phyloP scores from a whole-genome alignment of 768 basidiomycete species.

The Paxillus rubicundulus region DNA sequence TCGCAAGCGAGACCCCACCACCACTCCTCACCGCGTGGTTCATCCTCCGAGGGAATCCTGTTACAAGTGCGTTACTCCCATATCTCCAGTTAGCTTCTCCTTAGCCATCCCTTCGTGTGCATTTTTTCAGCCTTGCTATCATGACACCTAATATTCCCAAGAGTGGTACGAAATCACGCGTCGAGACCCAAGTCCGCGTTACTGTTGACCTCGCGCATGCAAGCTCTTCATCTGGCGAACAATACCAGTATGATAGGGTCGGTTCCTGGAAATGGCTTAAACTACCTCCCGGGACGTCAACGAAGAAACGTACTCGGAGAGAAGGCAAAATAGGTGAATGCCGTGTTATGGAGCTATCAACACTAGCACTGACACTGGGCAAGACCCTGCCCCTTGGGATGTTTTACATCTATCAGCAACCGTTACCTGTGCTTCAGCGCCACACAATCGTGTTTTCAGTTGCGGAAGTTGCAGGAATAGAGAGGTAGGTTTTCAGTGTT shows the following conservation, averaged over 20 bases:
- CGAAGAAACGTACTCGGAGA: constrained; percentile 81
- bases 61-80: constrained; percentile 54
- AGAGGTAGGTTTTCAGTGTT: constrained; percentile 51
- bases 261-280: constrained; percentile 91
- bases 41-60: constrained; percentile 73
- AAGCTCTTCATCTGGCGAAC: constrained; percentile 55
- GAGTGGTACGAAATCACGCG: constrained; percentile 83
- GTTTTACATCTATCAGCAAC: constrained; percentile 69
- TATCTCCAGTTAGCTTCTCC: constrained; percentile 12
- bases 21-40: constrained; percentile 57
- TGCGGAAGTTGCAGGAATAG: constrained; percentile 88
- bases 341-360: constrained; percentile 3
- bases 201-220: constrained; percentile 75
- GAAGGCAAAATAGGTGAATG: constrained; percentile 74
- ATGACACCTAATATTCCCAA: constrained; percentile 82
- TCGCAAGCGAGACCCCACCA: constrained; percentile 52
- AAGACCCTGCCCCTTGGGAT: constrained; percentile 68
- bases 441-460: constrained; percentile 71
- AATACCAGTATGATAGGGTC: constrained; percentile 68
- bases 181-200: constrained; percentile 93
- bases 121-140: constrained; percentile 62
- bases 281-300: constrained; percentile 76
- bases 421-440: constrained; percentile 79
- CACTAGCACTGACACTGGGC: constrained; percentile 19
- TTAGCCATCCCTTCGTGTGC: constrained; percentile 5